Base-by-base conservation (phyloP, 2,329 filamentous ascomycete species). In the Talaromyces sp. region DNA sequence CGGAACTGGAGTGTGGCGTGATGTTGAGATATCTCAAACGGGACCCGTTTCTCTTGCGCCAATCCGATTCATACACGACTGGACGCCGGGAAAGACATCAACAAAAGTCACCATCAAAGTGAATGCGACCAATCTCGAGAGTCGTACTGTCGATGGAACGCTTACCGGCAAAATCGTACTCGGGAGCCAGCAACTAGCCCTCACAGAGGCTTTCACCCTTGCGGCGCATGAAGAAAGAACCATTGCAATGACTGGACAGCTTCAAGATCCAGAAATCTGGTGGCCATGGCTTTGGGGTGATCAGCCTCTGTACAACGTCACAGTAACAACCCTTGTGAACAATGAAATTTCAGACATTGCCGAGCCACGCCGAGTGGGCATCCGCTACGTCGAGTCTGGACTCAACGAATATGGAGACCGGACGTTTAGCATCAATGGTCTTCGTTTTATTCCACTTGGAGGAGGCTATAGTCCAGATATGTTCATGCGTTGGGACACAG, bases 1-100 rank as follows among this genome's bases (percentile, higher is more conserved):
- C 56, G 86, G 86, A 2, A 87, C 86, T 0, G 87, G 87, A 0
- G 77, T 89, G 9, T 89, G 87, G 87, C 80, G 87, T 5, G 78
- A 88, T 49, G 77, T 89, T 1, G 80, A 82, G 39, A 62, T 89
- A 49, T 84, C 82, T 59, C 81, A 85, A 71, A 87, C 84, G 0
- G 86, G 86, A 0, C 71, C 83, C 0, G 80, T 86, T 1, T 74
- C 77, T 2, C 69, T 78, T 59, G 82, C 78, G 0, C 73, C 82
- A 0, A 68, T 85, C 25, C 78, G 83, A 8, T 76, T 87, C 1
- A 69, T 77, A 0, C 82, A 83, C 1, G 73, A 83, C 49, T 79
- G 82, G 15, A 71, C 71, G 2, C 69, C 74, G 0, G 74, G 68
- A 0, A 79, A 75, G 2, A 74, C 74, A 27, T 83, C 82, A 0